Percentiles rank a stretch among this genome's conserved stretches.
phyloP scores from a whole-genome alignment of 78 protist genomes.

The Dictyostelium purpureum region DNA sequence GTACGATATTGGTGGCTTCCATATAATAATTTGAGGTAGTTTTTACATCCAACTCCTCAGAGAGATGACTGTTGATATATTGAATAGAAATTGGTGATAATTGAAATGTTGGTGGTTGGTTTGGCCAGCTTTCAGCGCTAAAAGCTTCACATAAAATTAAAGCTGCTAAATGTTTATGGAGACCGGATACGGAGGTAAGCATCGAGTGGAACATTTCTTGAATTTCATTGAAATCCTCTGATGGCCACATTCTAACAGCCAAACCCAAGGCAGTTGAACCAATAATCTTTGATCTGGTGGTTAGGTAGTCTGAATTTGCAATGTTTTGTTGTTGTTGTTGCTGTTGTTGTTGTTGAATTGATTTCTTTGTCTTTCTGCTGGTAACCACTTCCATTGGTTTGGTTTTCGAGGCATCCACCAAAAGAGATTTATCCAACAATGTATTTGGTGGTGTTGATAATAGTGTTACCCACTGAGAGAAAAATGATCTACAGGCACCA shows the following conservation, averaged over 20 bases:
- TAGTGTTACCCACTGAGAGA: conserved; percentile 49
- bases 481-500: conserved; percentile 8
- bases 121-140: background rate
- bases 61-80: background rate
- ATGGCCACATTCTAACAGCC: conserved; percentile 48
- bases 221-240: background rate
- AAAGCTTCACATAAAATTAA: conserved; percentile 17
- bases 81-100: background rate
- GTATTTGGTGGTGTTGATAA: conserved; percentile 32
- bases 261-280: conserved; percentile 36
- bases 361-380: background rate
- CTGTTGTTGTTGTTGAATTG: background rate
- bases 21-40: background rate
- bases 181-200: background rate
- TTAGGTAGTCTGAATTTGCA: conserved; percentile 26
- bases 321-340: background rate
- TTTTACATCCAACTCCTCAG: background rate
- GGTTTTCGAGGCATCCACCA: background rate
- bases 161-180: conserved; percentile 54
- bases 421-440: background rate
- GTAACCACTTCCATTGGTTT: background rate
- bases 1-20: conserved; percentile 28
- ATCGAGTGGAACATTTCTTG: conserved; percentile 27
- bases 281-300: conserved; percentile 24
- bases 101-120: background rate